Percentiles rank a stretch among this genome's conserved stretches.
These are phyloP conservation scores for Candida tibetensis DNA, from an alignment of 805 yeast genomes.

Conservation along the genomic window DNA sequence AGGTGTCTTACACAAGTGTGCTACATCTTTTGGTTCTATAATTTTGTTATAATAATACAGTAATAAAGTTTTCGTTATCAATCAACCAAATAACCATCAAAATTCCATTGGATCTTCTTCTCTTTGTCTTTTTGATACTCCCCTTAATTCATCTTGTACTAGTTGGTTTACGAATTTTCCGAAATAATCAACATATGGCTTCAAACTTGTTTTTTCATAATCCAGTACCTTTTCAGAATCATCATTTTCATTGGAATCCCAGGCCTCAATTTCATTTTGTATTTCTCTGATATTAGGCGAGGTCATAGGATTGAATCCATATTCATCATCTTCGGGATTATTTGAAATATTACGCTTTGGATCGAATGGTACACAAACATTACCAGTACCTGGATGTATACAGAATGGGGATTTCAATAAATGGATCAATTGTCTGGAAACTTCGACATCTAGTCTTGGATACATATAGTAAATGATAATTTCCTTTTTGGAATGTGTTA, in stretches of 20 bases:
- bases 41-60: too few species aligned
- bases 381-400: constrained; percentile 94
- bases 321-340: constrained; percentile 34
- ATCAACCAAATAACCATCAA: too few species aligned
- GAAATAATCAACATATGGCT: constrained; percentile 68
- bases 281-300: constrained; percentile 74
- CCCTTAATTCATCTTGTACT: constrained; percentile 51
- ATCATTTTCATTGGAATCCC: constrained; percentile 35
- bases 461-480: constrained; percentile 75
- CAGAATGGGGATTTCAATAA: constrained; percentile 95
- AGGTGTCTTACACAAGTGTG: too few species aligned
- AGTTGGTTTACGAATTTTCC: constrained; percentile 57
- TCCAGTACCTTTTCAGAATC: constrained; percentile 31
- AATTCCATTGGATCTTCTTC: constrained; percentile 35
- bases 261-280: constrained; percentile 59
- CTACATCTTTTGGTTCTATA: too few species aligned
- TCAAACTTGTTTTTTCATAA: constrained; percentile 65
- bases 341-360: constrained; percentile 39
- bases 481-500: constrained; percentile 75
- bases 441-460: constrained; percentile 92
- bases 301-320: constrained; percentile 69
- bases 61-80: too few species aligned
- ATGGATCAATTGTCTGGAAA: constrained; percentile 85
- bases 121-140: constrained; percentile 31
- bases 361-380: constrained; percentile 87